Evolutionary conservation across 768 basidiomycete genomes (phyloP).

Genomic region (Mycena polygramma): DNA sequence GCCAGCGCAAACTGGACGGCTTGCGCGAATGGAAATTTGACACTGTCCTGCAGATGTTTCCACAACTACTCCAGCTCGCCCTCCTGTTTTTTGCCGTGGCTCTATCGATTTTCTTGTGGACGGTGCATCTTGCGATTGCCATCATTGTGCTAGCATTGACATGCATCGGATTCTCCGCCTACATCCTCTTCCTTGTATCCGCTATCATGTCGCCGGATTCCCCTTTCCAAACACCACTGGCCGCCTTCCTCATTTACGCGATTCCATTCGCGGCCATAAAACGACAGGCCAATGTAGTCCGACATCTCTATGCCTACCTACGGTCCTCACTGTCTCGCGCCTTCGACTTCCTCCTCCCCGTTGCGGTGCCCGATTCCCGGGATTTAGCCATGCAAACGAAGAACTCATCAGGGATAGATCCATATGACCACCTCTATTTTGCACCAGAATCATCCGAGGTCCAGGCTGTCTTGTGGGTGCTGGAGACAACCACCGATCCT

Average conservation of each 20-base stretch:
- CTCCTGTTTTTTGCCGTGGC: background rate
- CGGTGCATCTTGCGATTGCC: background rate
- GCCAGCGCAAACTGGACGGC: background rate
- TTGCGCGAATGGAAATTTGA: background rate
- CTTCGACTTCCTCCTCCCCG: no score
- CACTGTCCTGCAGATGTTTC: background rate
- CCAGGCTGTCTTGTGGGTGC: background rate
- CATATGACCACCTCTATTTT: no score
- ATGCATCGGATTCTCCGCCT: background rate
- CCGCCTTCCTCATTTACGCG: no score
- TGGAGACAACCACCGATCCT: background rate
- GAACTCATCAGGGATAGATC: no score
- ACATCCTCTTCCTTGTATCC: background rate
- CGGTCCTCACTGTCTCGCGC: no score
- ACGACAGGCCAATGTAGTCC: no score
- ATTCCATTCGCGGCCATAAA: no score
- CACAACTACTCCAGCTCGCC: background rate
- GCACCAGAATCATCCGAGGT: background rate
- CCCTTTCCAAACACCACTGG: no score
- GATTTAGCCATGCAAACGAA: no score
- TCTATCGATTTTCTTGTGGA: background rate
- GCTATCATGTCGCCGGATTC: background rate
- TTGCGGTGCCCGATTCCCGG: no score
- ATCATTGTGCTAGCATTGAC: background rate
- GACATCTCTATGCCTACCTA: no score